Conservation (phyloP, 768 basidiomycete genomes). For the Hygrophorus russula region DNA sequence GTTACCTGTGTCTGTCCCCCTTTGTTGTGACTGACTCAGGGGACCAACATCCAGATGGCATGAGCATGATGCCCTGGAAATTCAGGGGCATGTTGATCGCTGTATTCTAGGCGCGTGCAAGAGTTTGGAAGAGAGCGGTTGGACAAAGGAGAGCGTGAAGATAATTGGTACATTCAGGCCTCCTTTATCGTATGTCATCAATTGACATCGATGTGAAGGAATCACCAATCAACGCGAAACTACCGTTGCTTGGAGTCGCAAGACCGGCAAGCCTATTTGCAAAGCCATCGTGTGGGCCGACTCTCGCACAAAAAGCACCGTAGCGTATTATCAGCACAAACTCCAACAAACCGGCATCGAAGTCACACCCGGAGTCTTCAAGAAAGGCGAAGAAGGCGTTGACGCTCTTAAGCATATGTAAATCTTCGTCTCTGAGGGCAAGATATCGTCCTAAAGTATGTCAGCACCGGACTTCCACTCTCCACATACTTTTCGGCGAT, state of each 20-base stretch:
- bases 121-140: constrained; percentile 64
- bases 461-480: constrained; percentile 83
- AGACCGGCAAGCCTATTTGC: constrained; percentile 82
- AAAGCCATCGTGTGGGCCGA: constrained; percentile 95
- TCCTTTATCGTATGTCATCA: background rate
- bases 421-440: constrained; percentile 18
- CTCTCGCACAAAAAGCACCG: constrained; percentile 78
- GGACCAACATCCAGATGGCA: constrained; percentile 59
- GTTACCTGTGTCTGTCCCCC: background rate
- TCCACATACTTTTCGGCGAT: constrained; percentile 98
- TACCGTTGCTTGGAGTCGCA: constrained; percentile 84
- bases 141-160: constrained; percentile 73
- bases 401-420: constrained; percentile 59
- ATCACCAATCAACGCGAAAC: constrained; percentile 99
- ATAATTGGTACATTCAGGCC: constrained; percentile 64
- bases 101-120: constrained; percentile 69
- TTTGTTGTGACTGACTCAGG: constrained; percentile 2
- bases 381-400: constrained; percentile 60
- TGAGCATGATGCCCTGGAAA: constrained; percentile 83
- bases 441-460: constrained; percentile 4
- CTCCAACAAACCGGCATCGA: constrained; percentile 68
- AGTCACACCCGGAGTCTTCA: constrained; percentile 49
- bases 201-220: constrained; percentile 24
- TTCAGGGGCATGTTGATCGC: constrained; percentile 58
- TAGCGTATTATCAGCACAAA: constrained; percentile 69